phyloP scores from a whole-genome alignment of 23 red algal species.

The Agarophyton chilense region DNA sequence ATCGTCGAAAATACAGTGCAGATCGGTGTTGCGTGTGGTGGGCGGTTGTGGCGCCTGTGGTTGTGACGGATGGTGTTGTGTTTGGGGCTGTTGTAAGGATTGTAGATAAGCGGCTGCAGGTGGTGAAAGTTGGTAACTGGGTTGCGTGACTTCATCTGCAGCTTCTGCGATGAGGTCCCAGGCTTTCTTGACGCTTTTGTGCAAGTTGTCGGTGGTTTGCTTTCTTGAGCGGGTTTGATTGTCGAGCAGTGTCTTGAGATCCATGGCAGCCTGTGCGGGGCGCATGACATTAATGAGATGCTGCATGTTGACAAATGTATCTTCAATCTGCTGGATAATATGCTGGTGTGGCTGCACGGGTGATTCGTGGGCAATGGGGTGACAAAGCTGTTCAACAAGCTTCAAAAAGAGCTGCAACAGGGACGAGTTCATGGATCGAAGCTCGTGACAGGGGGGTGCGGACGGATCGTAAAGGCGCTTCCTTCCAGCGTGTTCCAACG shows the following conservation, averaged over 20 bases:
- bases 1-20: not conserved
- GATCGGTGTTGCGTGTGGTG: too few species aligned
- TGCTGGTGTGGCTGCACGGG: conserved; percentile 10
- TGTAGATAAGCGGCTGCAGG: not conserved
- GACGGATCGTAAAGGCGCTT: conserved; percentile 52
- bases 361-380: conserved; percentile 34
- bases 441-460: conserved; percentile 23
- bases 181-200: conserved; percentile 40
- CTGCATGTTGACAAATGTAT: conserved; percentile 63
- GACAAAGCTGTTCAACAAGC: conserved; percentile 34
- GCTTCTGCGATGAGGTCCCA: conserved; percentile 66
- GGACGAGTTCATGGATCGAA: conserved; percentile 32
- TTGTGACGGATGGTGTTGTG: not conserved
- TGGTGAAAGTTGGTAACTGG: conserved; percentile 47
- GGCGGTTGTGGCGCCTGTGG: not conserved
- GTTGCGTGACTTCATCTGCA: conserved; percentile 31
- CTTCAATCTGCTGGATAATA: conserved; percentile 31
- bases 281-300: conserved; percentile 68
- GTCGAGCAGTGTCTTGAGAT: conserved; percentile 55
- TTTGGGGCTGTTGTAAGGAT: not conserved
- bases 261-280: conserved; percentile 53
- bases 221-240: conserved; percentile 47
- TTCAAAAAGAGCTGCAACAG: conserved; percentile 54
- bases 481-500: conserved; percentile 29
- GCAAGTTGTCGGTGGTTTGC: conserved; percentile 49